These are phyloP conservation scores for Anastatica hierochuntica DNA, from an alignment of 345 rosid species.

Conservation along the genomic window DNA sequence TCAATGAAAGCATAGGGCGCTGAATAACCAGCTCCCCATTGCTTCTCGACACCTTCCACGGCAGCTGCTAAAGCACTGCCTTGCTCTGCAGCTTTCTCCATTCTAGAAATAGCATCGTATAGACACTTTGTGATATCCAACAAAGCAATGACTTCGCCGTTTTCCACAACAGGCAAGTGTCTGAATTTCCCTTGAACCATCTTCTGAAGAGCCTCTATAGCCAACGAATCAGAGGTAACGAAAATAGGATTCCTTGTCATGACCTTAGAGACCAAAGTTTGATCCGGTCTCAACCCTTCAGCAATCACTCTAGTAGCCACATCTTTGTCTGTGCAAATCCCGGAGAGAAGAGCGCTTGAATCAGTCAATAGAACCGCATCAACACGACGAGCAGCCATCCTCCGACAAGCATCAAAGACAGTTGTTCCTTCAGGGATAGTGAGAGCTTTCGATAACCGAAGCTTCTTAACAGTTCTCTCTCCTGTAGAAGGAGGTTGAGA, in stretches of 20 bases:
- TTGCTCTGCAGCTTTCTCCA: conserved; percentile 99
- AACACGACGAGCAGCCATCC: conserved; percentile 95
- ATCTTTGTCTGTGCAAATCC: conserved; percentile 91
- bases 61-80: conserved; percentile 97
- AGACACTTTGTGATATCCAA: conserved; percentile 93
- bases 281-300: conserved; percentile 86
- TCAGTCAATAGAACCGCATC: conserved; percentile 87
- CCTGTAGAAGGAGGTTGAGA: conserved; percentile 37
- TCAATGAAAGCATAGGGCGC: conserved; percentile 84
- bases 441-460: conserved; percentile 82
- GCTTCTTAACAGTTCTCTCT: conserved; percentile 91
- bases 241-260: conserved; percentile 94
- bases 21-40: conserved; percentile 70
- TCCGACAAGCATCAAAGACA: conserved; percentile 75
- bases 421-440: conserved; percentile 92
- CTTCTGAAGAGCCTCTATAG: conserved; percentile 92
- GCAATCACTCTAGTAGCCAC: conserved; percentile 81
- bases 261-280: conserved; percentile 74
- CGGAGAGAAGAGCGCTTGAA: conserved; percentile 81
- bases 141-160: conserved; percentile 94
- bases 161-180: conserved; percentile 98
- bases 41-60: conserved; percentile 97
- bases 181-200: conserved; percentile 98
- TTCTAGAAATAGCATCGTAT: conserved; percentile 92
- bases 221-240: conserved; percentile 74